Percentiles rank a stretch among this genome's conserved stretches.
phyloP scores from a whole-genome alignment of 2,329 filamentous ascomycete genomes.

The Nectriaceae sp. region DNA sequence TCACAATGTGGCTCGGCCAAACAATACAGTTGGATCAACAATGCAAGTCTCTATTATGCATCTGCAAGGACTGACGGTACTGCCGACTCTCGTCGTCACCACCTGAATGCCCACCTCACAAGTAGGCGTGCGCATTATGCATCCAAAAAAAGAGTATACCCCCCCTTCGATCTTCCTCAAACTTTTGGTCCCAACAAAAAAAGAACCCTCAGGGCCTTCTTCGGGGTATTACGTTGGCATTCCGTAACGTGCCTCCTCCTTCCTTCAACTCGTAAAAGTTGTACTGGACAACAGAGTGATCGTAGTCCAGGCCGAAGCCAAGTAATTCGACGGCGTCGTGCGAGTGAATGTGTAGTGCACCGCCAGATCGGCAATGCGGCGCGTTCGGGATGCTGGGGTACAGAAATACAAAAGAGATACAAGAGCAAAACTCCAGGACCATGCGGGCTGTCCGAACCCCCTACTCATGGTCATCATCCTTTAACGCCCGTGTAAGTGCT shows the following conservation, averaged over 20 bases:
- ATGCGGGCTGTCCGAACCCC: slow-evolving; percentile 18
- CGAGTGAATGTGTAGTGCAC: neutral
- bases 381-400: neutral
- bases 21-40: slow-evolving; percentile 11
- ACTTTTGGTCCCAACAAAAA: neutral
- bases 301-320: neutral
- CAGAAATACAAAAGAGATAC: slow-evolving; percentile 15
- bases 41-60: slow-evolving; percentile 17
- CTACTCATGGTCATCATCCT: slow-evolving; percentile 17
- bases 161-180: neutral
- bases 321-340: too few relatives aligned
- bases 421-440: slow-evolving; percentile 27
- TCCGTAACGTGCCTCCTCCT: neutral
- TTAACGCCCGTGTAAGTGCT: slow-evolving; percentile 27
- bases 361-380: neutral
- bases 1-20: too few relatives aligned
- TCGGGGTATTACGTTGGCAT: neutral
- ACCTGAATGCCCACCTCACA: neutral
- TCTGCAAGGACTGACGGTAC: slow-evolving; percentile 8
- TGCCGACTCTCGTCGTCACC: slow-evolving; percentile 1
- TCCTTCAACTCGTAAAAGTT: neutral
- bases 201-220: neutral
- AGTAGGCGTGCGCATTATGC: neutral
- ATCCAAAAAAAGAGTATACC: neutral
- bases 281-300: too few relatives aligned